phyloP scores from a whole-genome alignment of 2,329 filamentous ascomycete species.

The Diaporthe citriasiana region DNA sequence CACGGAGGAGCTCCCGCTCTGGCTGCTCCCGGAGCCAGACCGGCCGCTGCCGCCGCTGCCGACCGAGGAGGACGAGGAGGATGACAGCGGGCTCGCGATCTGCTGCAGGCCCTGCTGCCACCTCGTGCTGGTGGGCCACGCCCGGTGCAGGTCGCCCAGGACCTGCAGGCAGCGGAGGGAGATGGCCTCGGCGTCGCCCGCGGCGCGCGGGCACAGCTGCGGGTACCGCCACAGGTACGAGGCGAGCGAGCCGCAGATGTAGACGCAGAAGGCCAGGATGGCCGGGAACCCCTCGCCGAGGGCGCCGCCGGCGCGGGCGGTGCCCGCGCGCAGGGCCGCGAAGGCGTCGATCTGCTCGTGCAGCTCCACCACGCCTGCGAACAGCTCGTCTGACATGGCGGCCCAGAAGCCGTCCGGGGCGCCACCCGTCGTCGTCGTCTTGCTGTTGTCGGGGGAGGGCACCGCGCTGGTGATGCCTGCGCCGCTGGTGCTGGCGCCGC shows the following conservation, averaged over 20 bases:
- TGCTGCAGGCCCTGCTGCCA: constrained; percentile 46
- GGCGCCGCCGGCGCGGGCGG: background rate
- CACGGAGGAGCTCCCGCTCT: constrained; percentile 24
- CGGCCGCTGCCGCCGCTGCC: background rate
- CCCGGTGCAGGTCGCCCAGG: constrained; percentile 44
- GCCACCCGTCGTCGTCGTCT: background rate
- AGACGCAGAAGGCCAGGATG: constrained; percentile 57
- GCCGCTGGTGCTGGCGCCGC: constrained; percentile 31
- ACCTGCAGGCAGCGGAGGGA: constrained; percentile 44
- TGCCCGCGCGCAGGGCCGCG: constrained; percentile 46
- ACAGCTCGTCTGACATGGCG: constrained; percentile 51
- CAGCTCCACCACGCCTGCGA: constrained; percentile 52
- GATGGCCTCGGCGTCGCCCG: constrained; percentile 48
- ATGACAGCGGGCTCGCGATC: constrained; percentile 42
- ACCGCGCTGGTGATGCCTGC: background rate
- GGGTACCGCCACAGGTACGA: constrained; percentile 51
- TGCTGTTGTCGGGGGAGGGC: constrained; percentile 41
- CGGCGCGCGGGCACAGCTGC: constrained; percentile 47
- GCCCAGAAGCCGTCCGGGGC: constrained; percentile 49
- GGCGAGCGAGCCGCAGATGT: constrained; percentile 56
- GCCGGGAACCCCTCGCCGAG: constrained; percentile 52
- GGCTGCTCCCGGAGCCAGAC: constrained; percentile 20
- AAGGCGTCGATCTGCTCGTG: constrained; percentile 55
- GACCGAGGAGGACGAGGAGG: constrained; percentile 14
- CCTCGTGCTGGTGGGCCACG: constrained; percentile 45